Evolutionary conservation across 2,329 filamentous ascomycete species (phyloP), one percentile per base, ranked within the genome.

Genomic region (Mycosphaerella sp.): DNA sequence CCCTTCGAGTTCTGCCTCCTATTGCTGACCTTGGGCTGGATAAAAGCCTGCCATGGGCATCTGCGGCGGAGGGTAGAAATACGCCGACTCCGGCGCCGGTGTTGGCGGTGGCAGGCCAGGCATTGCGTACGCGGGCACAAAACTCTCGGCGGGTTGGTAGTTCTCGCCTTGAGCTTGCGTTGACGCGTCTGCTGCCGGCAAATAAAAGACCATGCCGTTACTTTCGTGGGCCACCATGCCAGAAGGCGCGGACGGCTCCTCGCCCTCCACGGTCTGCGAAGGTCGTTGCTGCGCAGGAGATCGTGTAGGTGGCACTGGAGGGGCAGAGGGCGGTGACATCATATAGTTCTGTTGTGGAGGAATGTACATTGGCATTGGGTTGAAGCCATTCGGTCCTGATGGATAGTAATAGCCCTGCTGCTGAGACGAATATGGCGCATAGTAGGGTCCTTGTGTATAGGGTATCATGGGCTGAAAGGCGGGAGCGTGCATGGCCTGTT

Each of bases 191-290:
- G 63, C 60, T 10, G 63, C 63, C 4, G 64, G 63, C 36, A 65
- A 90, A 67, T 95, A 98, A 69, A 95, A 97, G 0, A 95, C 89
- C 79, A 94, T 97, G 55, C 93, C 93, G 61, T 95, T 95, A 57
- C 85, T 84, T 72, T 97, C 91, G 68, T 96, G 90, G 0, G 89
- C 88, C 16, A 85, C 78, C 51, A 80, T 79, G 14, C 75, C 76
- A 2, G 73, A 70, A 58, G 79, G 80, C 27, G 73, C 70, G 14
- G 42, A 18, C 40, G 53, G 46, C 16, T 50, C 48, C 14, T 58
- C 52, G 3, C 41, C 35, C 21, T 52, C 47, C 5, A 49, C 40
- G 16, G 50, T 41, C 30, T 59, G 54, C 8, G 53, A 36, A 17
- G 49, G 41, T 55, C 47, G 44, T 48, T 56, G 55, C 52, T 61